Conservation (phyloP, 352 stramenopile species). For the Phytophthora tentaculata region DNA sequence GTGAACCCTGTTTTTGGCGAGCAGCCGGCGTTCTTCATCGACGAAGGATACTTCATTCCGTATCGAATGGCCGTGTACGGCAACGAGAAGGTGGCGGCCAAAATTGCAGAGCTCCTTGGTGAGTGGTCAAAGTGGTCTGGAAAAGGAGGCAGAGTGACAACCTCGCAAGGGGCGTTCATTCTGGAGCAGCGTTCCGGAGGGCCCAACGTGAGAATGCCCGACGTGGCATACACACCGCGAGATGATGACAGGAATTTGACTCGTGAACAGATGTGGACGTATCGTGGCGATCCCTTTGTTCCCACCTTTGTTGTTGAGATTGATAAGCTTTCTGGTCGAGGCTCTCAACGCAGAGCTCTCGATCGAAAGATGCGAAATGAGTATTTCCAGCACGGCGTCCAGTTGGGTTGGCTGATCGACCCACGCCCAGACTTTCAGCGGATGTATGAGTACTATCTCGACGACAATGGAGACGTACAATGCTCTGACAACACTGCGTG, state of each 20-base stretch:
- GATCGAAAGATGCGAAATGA: constrained; percentile 21
- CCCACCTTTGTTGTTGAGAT: constrained; percentile 11
- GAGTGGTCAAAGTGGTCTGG: constrained; percentile 5
- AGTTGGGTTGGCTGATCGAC: constrained; percentile 19
- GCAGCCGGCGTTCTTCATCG: constrained; percentile 35
- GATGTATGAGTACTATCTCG: constrained; percentile 32
- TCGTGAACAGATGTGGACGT: constrained; percentile 18
- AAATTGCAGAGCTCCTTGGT: background rate
- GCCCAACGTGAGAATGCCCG: constrained; percentile 8
- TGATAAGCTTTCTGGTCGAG: constrained; percentile 11
- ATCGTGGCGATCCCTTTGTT: constrained; percentile 26
- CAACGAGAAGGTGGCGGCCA: constrained; percentile 14
- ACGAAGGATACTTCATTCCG: constrained; percentile 24
- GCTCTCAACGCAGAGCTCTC: constrained; percentile 4
- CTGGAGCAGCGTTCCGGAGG: background rate
- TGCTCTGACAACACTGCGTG: constrained; percentile 8
- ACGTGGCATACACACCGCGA: constrained; percentile 4
- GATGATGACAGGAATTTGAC: constrained; percentile 2
- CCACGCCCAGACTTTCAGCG: constrained; percentile 7
- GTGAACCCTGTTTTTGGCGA: constrained; percentile 27
- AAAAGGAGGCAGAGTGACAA: constrained; percentile 15
- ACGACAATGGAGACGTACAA: constrained; percentile 18
- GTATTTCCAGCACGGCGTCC: constrained; percentile 15
- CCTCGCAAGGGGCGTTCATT: constrained; percentile 13
- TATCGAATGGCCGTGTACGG: constrained; percentile 23